phyloP scores from a whole-genome alignment of 2,329 filamentous ascomycete species.

The Leptodontidium sp. region DNA sequence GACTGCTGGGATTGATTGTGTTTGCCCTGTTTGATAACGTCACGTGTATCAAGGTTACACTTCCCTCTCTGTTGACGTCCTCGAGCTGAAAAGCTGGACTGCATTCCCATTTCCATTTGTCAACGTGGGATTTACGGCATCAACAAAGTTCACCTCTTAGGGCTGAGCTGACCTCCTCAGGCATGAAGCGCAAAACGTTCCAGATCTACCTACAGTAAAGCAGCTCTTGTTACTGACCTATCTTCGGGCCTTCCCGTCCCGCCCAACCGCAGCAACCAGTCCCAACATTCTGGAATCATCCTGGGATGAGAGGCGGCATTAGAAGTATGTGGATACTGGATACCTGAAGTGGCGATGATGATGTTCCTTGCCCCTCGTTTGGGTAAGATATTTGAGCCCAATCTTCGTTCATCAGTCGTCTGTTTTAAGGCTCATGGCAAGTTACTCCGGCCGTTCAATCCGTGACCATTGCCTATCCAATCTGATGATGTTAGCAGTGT shows the following conservation, averaged over 20 bases:
- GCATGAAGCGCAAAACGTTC: not conserved
- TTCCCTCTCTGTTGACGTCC: not conserved
- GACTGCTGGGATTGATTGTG: not conserved
- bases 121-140: not conserved
- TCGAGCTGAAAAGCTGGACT: not conserved
- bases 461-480: too few species aligned
- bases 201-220: not conserved
- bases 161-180: not conserved
- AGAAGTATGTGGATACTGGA: not conserved
- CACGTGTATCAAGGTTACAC: not conserved
- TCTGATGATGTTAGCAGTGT: too few species aligned
- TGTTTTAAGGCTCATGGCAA: too few species aligned
- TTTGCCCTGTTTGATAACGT: slow-evolving; percentile 1
- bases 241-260: slow-evolving; percentile 16
- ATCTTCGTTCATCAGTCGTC: not conserved
- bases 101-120: not conserved
- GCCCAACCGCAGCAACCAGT: slow-evolving; percentile 6
- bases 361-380: not conserved
- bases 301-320: not conserved
- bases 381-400: not conserved
- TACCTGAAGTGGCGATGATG: not conserved
- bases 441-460: too few species aligned
- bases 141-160: not conserved
- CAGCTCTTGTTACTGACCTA: not conserved
- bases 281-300: slow-evolving; percentile 14